Conservation (phyloP, 345 rosid species). For the Psidium friedrichsthalianum region DNA sequence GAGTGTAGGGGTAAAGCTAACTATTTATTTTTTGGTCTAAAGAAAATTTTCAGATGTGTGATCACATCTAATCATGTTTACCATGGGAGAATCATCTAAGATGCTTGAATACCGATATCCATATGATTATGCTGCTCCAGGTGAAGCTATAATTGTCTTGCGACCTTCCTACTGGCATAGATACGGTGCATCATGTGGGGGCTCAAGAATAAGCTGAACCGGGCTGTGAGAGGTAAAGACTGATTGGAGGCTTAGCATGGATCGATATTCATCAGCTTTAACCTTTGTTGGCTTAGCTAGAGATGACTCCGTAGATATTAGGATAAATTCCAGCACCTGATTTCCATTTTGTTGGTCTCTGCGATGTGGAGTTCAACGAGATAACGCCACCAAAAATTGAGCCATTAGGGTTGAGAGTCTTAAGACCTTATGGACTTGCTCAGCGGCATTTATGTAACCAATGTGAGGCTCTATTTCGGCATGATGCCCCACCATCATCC, state of each 20-base stretch:
- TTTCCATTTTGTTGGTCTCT: background rate
- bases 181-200: background rate
- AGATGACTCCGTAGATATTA: background rate
- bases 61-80: no score
- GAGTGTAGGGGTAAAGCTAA: no score
- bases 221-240: background rate
- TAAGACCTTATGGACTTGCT: background rate
- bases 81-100: no score
- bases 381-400: background rate
- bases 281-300: background rate
- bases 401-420: background rate
- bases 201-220: background rate
- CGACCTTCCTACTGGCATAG: background rate
- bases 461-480: rapidly evolving
- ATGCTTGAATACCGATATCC: no score
- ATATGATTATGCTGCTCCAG: background rate
- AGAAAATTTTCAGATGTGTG: no score
- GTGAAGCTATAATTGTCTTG: background rate
- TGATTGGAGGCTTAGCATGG: background rate
- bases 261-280: background rate
- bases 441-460: background rate
- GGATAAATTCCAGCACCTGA: background rate
- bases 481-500: background rate
- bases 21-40: no score
- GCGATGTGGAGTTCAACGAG: background rate